Base-by-base conservation (phyloP, 257 asterid species). In the Solanum pinnatisectum region DNA sequence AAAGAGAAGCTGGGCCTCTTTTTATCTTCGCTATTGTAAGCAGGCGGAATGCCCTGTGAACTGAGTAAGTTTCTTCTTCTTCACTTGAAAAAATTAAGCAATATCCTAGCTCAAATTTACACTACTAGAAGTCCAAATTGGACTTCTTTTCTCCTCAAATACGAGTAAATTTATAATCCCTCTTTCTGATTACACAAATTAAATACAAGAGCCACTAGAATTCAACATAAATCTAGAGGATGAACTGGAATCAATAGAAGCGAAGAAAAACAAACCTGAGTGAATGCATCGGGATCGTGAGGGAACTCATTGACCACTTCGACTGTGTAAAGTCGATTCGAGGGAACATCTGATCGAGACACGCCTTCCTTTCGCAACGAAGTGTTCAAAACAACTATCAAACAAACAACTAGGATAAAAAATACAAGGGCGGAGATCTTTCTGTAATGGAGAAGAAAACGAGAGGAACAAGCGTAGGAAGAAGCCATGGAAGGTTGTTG, bases 241-340 rank as follows among this genome's bases (percentile, higher is more conserved):
- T 22, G 25, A 86, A 73, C 68, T 37, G 18, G 49, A 44, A 13
- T 20, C 5, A 74, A 87, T 82, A 87, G 56, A 78, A 42, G 52
- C 46, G 44, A 86, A 77, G 10, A 25, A 87, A 49, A 49, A 5
- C 8, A 70, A 73, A 96, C 99, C 99, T 96, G 98, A 85, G 98
- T 95, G 77, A 96, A 96, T 18, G 99, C 99, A 20, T 30, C 49
- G 6, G 98, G 95, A 89, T 96, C 98, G 88, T 96, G 99, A 70
- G 98, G 98, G 88, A 91, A 96, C 92, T 90, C 98, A 81, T 92
- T 93, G 90, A 96, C 92, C 67, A 96, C 96, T 93, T 93, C 88
- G 74, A 89, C 92, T 23, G 94, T 87, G 89, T 94, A 92, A 91
- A 95, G 81, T 33, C 79, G 92, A 88, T 85, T 90, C 15, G 90